Base-by-base conservation (phyloP, 2,329 filamentous ascomycete genomes). In the Hypoxylon sp. region DNA sequence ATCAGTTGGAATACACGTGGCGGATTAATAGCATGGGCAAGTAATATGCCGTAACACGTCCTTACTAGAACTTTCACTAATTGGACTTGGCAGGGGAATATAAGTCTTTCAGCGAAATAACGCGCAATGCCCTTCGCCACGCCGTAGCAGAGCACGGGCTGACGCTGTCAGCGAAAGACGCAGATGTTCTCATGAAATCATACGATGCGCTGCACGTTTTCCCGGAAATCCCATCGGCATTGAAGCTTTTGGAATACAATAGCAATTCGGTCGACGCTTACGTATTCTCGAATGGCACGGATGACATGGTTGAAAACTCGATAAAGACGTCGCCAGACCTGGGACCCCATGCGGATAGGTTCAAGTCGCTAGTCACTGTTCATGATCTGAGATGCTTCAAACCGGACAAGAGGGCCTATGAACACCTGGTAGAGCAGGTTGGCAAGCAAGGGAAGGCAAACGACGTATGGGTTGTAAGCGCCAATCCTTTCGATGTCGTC, bases 1-100 rank as follows among this genome's bases (percentile, higher is more conserved):
- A 89, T 71, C 91, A 93, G 75, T 80, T 93, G 7, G 91, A 93
- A 76, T 94, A 93, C 70, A 92, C 90, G 39, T 93, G 89, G 89
- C 81, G 91, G 53, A 77, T 90, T 67, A 93, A 89, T 71, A 89
- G 87, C 80, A 93, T 93, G 90, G 84, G 91, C 90, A 79, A 19
- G 64, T 79, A 76, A 46, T 26, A 13, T 32, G 43, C 53, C 49
- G n/a, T n/a, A 37, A 28, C 30, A n/a, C n/a, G n/a, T n/a, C n/a
- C n/a, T n/a, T n/a, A 28, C 22, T 46, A 15, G 20, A 47, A 47
- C 11, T 24, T 30, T 20, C 6, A 43, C 68, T 62, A 71, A 59
- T 13, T 1, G 30, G 22, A 30, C 26, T 4, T 17, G 41, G 6
- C 69, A 91, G 89, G 84, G 44, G 71, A 81, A 55, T 91, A 89